phyloP scores from a whole-genome alignment of 2,329 filamentous ascomycete species.

The Microsporum audouinii region DNA sequence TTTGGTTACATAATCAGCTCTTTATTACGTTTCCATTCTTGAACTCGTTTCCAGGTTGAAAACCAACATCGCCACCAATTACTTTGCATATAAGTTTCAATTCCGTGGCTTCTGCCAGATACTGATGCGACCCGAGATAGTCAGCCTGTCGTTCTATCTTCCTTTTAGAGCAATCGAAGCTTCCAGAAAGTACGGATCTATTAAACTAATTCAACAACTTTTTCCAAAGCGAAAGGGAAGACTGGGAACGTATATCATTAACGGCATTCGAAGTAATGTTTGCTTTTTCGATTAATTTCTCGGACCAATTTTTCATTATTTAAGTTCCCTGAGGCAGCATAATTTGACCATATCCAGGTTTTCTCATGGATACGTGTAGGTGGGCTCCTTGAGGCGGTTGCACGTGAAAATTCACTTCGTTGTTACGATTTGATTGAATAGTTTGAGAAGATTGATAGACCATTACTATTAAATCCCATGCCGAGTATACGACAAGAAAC shows the following conservation, averaged over 20 bases:
- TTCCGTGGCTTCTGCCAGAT: not conserved
- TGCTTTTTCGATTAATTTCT: constrained; percentile 11
- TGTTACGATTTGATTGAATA: not conserved
- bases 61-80: not conserved
- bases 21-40: too few relatives aligned
- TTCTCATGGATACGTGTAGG: not conserved
- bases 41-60: not conserved
- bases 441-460: not conserved
- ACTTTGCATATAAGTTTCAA: not conserved
- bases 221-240: not conserved
- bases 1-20: too few relatives aligned
- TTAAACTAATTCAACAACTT: constrained; percentile 7
- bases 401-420: not conserved
- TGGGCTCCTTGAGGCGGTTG: constrained; percentile 3
- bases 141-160: not conserved
- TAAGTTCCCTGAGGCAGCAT: constrained; percentile 6
- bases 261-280: constrained; percentile 8
- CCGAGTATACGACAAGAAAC: too few relatives aligned
- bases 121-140: not conserved
- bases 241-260: not conserved
- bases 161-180: not conserved
- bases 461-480: not conserved
- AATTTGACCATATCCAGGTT: constrained; percentile 5
- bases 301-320: constrained; percentile 9
- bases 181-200: not conserved